Evolutionary conservation across 805 yeast species (phyloP).

Genomic region (Tetrapisispora fleetii): DNA sequence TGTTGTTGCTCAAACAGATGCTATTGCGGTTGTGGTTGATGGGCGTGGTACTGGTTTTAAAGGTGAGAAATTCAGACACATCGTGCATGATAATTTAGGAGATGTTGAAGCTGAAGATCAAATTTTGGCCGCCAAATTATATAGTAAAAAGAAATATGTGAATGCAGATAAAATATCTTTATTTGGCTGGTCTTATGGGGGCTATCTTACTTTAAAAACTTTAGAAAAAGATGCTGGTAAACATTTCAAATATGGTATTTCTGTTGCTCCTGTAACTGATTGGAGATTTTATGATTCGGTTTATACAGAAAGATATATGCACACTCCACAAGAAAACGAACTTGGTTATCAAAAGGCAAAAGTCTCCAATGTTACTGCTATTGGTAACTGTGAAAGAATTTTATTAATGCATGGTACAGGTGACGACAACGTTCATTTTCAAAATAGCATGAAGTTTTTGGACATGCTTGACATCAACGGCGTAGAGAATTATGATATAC

Average conservation of each 20-base stretch:
- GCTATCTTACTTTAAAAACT: slow-evolving; percentile 82
- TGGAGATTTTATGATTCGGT: slow-evolving; percentile 89
- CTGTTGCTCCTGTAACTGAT: slow-evolving; percentile 96
- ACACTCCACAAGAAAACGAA: slow-evolving; percentile 58
- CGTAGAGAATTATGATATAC: slow-evolving; percentile 76
- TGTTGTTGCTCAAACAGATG: slow-evolving; percentile 65
- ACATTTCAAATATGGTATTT: slow-evolving; percentile 77
- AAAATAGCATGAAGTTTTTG: slow-evolving; percentile 68
- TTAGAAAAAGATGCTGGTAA: slow-evolving; percentile 70
- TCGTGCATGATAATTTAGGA: slow-evolving; percentile 78
- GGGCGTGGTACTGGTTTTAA: slow-evolving; percentile 94
- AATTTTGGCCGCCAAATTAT: slow-evolving; percentile 68
- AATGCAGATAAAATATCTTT: slow-evolving; percentile 63
- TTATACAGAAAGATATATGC: slow-evolving; percentile 93
- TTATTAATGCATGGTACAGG: slow-evolving; percentile 93
- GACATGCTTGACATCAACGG: slow-evolving; percentile 64
- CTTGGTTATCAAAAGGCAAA: slow-evolving; percentile 52
- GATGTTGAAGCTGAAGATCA: slow-evolving; percentile 78
- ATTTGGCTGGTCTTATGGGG: slow-evolving; percentile 99
- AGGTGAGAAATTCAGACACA: slow-evolving; percentile 66
- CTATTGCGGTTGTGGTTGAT: slow-evolving; percentile 89
- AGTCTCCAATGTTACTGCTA: slow-evolving; percentile 45
- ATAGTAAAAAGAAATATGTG: slow-evolving; percentile 55
- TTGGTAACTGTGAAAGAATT: slow-evolving; percentile 55
- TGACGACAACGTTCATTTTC: slow-evolving; percentile 95